Conservation (phyloP, 345 rosid genomes). For the Aethionema arabicum region DNA sequence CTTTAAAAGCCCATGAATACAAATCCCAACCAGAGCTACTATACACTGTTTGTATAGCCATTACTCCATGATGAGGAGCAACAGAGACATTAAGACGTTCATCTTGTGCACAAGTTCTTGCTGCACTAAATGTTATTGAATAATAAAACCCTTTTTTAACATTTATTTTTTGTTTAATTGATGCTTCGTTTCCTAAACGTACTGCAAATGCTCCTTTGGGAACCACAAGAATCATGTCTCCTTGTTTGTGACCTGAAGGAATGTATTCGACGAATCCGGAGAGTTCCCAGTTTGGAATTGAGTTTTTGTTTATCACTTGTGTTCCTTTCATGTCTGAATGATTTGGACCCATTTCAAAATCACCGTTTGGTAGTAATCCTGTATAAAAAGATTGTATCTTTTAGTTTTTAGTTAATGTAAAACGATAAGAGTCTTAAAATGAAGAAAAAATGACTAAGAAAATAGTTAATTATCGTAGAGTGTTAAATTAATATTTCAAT, state of each 20-base stretch:
- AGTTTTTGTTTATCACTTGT: conserved; percentile 43
- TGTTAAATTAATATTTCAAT: too few species aligned
- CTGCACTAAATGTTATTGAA: conserved; percentile 76
- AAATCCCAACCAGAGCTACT: conserved; percentile 82
- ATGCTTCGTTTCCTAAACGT: conserved; percentile 85
- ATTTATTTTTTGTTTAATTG: conserved; percentile 58
- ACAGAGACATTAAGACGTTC: conserved; percentile 70
- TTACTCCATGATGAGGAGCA: conserved; percentile 64
- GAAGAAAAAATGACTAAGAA: background rate
- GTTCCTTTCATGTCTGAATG: conserved; percentile 65
- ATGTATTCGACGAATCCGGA: conserved; percentile 85
- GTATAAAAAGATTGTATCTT: conserved; percentile 9
- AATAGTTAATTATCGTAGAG: too few species aligned
- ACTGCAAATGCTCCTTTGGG: conserved; percentile 79
- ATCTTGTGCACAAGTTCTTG: conserved; percentile 88
- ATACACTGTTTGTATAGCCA: conserved; percentile 77
- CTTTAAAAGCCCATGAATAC: conserved; percentile 70
- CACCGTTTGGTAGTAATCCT: conserved; percentile 80
- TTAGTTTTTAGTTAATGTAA: background rate
- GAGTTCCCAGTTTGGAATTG: conserved; percentile 74
- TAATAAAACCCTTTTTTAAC: conserved; percentile 55
- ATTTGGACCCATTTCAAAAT: conserved; percentile 66
- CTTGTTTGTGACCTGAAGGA: conserved; percentile 83
- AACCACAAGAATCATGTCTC: conserved; percentile 89
- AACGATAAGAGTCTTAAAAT: too few species aligned